A percentile compares a stretch with the other conserved stretches of the same genome.
phyloP scores from a whole-genome alignment of 176 grass and related monocot species.

The Thinopyrum elongatum region DNA sequence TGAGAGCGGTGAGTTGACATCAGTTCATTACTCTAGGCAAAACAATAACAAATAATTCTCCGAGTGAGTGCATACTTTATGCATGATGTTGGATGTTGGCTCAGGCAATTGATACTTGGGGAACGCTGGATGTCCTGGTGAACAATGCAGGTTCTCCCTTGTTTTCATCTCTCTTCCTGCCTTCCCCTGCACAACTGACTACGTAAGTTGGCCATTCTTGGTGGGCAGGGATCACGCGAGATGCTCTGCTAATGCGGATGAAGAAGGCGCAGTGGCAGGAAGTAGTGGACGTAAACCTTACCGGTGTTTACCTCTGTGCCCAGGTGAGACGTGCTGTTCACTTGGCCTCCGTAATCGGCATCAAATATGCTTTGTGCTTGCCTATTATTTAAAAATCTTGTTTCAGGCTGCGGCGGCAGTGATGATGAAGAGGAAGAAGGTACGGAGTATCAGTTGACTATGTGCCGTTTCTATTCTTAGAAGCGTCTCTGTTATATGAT shows the following conservation, averaged over 20 bases:
- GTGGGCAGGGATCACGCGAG: slow-evolving; percentile 75
- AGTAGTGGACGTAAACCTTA: slow-evolving; percentile 93
- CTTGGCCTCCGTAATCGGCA: not conserved
- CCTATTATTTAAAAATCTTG: not conserved
- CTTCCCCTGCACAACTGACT: not conserved
- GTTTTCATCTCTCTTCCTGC: not conserved
- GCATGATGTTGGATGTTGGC: not conserved
- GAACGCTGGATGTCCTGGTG: slow-evolving; percentile 78
- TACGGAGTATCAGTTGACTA: not conserved
- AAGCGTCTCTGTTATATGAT: not conserved
- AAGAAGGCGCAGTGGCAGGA: slow-evolving; percentile 94
- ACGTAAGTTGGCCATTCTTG: not conserved
- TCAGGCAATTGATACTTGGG: slow-evolving; percentile 76
- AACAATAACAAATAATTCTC: not conserved
- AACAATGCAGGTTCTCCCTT: slow-evolving; percentile 83
- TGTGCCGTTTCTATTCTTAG: not conserved
- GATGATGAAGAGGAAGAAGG: slow-evolving; percentile 91
- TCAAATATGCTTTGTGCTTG: not conserved
- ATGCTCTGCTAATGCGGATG: slow-evolving; percentile 92
- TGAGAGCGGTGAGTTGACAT: slow-evolving; percentile 66
- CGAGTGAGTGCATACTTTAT: not conserved
- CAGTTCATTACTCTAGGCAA: not conserved
- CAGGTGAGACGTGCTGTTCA: slow-evolving; percentile 41
- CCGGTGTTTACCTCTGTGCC: slow-evolving; percentile 90
- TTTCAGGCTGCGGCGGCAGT: slow-evolving; percentile 67